Evolutionary conservation across 768 basidiomycete genomes (phyloP).

Genomic region (Boletales sp.): DNA sequence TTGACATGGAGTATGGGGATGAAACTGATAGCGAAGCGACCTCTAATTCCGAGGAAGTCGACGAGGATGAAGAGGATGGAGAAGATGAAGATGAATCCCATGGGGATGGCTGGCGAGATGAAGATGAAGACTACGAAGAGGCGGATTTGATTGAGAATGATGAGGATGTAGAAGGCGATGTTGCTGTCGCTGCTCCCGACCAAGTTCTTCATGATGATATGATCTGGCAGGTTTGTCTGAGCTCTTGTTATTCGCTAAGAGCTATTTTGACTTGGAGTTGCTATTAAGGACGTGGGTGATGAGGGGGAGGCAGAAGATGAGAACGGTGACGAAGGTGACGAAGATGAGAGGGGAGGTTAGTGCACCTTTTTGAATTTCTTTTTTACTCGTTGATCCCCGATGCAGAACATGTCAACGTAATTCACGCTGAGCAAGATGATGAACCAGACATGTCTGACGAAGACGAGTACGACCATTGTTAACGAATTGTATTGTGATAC

Average conservation of each 20-base stretch:
- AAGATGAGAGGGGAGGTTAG: slow-evolving; percentile 22
- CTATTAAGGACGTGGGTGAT: slow-evolving; percentile 50
- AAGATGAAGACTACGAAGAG: slow-evolving; percentile 53
- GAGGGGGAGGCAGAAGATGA: slow-evolving; percentile 56
- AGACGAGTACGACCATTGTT: slow-evolving; percentile 47
- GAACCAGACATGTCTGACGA: slow-evolving; percentile 66
- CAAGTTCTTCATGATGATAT: slow-evolving; percentile 49
- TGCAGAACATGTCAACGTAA: slow-evolving; percentile 51
- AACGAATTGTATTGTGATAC: background rate
- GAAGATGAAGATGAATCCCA: slow-evolving; percentile 50
- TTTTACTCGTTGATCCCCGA: slow-evolving; percentile 7
- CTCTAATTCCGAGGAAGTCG: slow-evolving; percentile 69
- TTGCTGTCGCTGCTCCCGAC: slow-evolving; percentile 47
- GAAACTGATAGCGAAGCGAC: slow-evolving; percentile 81
- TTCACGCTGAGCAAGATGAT: slow-evolving; percentile 59
- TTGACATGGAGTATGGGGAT: slow-evolving; percentile 85
- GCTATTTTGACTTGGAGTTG: slow-evolving; percentile 7
- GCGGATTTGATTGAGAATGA: slow-evolving; percentile 62
- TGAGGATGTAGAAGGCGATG: slow-evolving; percentile 45
- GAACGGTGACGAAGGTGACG: slow-evolving; percentile 55
- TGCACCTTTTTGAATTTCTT: background rate
- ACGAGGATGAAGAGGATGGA: slow-evolving; percentile 60
- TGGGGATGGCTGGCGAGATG: slow-evolving; percentile 53
- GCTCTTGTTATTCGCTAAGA: background rate
- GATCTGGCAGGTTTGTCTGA: slow-evolving; percentile 52